Conservation (phyloP, 208 protist species). For the Crithidia mellificae region DNA sequence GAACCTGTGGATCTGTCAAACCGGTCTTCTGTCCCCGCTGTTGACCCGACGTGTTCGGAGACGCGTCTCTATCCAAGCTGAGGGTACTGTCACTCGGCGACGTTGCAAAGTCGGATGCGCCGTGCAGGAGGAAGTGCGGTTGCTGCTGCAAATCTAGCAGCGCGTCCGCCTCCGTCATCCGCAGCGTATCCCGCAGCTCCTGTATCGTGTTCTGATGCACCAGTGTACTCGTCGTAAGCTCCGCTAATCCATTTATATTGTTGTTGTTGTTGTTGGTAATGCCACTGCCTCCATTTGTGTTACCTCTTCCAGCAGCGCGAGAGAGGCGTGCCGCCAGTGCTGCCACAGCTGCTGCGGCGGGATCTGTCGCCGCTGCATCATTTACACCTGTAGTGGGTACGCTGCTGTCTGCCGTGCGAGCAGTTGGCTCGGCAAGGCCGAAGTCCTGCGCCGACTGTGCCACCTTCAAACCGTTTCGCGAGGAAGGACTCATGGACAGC, state of each 20-base stretch:
- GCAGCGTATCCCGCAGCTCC: constrained; percentile 30
- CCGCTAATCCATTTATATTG: background rate
- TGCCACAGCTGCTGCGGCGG: background rate
- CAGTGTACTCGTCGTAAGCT: constrained; percentile 6
- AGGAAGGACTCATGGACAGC: constrained; percentile 17
- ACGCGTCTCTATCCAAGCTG: background rate
- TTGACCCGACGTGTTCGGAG: background rate
- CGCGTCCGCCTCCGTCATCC: constrained; percentile 3
- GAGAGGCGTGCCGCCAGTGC: constrained; percentile 2
- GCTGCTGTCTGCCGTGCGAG: background rate
- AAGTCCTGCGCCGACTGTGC: too few relatives aligned
- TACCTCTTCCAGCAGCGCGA: background rate
- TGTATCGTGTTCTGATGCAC: constrained; percentile 16
- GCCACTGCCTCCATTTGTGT: too few relatives aligned
- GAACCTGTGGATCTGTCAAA: too few relatives aligned
- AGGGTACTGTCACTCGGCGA: background rate
- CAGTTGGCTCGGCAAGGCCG: too few relatives aligned
- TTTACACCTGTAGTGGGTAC: background rate
- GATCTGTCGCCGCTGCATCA: background rate
- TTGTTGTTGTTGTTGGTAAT: background rate
- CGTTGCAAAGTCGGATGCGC: background rate
- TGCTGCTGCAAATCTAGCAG: background rate
- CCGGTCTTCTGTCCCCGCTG: too few relatives aligned
- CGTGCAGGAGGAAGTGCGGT: background rate
- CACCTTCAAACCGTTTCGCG: too few relatives aligned